Evolutionary conservation across 1,139 yeast genomes (phyloP), one percentile per base, ranked within the genome.

Genomic region (Kodamaea suecica): DNA sequence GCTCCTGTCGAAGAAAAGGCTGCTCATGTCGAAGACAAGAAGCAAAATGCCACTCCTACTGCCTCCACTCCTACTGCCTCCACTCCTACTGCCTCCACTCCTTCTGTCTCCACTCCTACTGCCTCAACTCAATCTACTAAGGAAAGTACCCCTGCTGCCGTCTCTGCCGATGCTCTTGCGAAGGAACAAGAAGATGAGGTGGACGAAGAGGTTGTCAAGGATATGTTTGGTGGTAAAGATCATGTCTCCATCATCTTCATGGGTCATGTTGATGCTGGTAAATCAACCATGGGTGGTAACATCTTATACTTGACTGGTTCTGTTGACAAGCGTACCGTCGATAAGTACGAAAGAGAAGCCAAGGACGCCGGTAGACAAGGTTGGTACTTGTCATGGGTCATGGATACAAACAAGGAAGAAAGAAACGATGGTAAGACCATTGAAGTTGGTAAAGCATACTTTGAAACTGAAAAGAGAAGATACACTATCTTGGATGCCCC

Each of bases 231-330:
- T 42, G 95, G 95, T 54, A 94, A 94, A 64, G 97, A 90, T 59
- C 98, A 94, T 65, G 78, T 92, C 56, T 88, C 97, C 23, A 84
- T 92, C 53, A 88, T 92, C 54, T 92, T 92, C 65, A 94, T 92
- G 97, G 99, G 99, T 50, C 99, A 92, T 60, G 99, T 92, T 51
- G 99, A 92, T 74, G 98, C 98, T 28, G 99, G 99, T 59, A 92
- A 92, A 66, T 87, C 97, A 37, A 92, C 99, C 44, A 88, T 94
- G 96, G 98, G 98, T 59, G 99, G 99, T 66, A 92, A 92, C 63
- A 72, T 92, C 52, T 76, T 92, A 48, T 92, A 75, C 60, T 72
- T 92, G 55, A 90, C 97, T 26, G 97, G 97, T 41, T 86, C 97
- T 31, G 98, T 92, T 40, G 98, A 92, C 65, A 92, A 92, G 73